Base-by-base conservation (phyloP, 2,329 filamentous ascomycete species). In the Aspergillus costaricaensis region DNA sequence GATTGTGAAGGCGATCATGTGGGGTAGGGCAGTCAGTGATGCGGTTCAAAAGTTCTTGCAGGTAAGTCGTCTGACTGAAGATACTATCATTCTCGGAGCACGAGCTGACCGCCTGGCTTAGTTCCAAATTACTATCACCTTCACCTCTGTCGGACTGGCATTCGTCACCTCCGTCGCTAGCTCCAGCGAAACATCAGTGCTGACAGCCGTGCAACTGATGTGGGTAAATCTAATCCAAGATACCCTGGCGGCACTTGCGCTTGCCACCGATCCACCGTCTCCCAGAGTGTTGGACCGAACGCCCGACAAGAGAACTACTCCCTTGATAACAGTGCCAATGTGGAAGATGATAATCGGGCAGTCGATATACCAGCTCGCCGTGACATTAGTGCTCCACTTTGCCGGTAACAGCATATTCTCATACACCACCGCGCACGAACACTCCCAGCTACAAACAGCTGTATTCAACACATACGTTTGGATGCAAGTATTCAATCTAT, bases 401-500 rank as follows among this genome's bases (percentile, higher is more conserved):
- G 85, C 82, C 0, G 87, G 86, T 1, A 77, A 77, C 55, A 71
- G 77, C 7, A 83, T 89, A 38, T 80, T 89, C 15, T 70, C 78
- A 49, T 86, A 85, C 67, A 57, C 65, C 71, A 80, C 51, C 62
- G 71, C 15, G 57, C 72, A 56, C 60, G 67, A 82, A 52, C 74
- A 77, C 47, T 73, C 75, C 21, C 74, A 84, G 65, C 76, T 87
- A 36, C 79, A 85, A 63, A 88, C 86, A 0, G 79, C 88, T 59
- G 83, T 90, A 50, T 90, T 90, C 78, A 90, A 90, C 74, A 86
- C 84, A 0, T 90, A 88, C 67, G 87, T 90, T 2, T 90, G 87
- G 86, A 86, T 90, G 81, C 87, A 90, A 68, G 88, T 90, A 62
- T 90, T 89, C 78, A 89, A 89, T 72, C 82, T 87, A 72, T 83